Evolutionary conservation across 2,329 filamentous ascomycete species (phyloP).

Genomic region (Calonectria pseudoreteaudii): DNA sequence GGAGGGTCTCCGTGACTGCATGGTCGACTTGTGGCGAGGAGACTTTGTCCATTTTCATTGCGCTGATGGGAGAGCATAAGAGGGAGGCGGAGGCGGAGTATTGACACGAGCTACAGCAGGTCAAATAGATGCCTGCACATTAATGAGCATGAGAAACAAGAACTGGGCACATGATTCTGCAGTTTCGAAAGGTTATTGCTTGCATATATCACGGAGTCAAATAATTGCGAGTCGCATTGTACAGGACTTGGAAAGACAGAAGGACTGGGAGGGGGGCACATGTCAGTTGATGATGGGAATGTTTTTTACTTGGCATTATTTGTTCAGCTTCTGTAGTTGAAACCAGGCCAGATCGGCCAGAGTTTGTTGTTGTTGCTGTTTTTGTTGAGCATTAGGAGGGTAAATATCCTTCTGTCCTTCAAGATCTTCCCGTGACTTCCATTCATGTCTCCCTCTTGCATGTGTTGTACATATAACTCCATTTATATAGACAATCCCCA

Average conservation of each 20-base stretch:
- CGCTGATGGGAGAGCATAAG: not conserved
- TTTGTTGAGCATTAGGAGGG: constrained; percentile 24
- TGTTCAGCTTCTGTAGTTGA: constrained; percentile 1
- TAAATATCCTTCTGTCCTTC: constrained; percentile 25
- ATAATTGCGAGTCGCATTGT: constrained; percentile 7
- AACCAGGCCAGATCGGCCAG: constrained; percentile 20
- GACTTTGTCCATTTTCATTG: not conserved
- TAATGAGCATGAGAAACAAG: constrained; percentile 36
- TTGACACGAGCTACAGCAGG: constrained; percentile 2
- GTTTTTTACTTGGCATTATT: constrained; percentile 14
- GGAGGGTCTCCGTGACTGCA: not conserved
- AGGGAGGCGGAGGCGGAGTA: not conserved
- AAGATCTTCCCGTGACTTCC: constrained; percentile 15
- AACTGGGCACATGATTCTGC: constrained; percentile 3
- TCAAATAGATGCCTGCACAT: constrained; percentile 34
- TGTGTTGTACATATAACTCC: constrained; percentile 26
- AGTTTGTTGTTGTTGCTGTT: not conserved
- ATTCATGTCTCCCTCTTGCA: constrained; percentile 16
- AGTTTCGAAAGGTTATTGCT: constrained; percentile 7
- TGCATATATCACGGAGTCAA: constrained; percentile 24
- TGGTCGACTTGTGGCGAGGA: not conserved
- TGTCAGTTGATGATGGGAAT: constrained; percentile 12
- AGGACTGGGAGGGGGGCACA: not conserved
- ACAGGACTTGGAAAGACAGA: constrained; percentile 4
- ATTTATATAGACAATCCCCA: constrained; percentile 7